These are phyloP conservation scores for Cordyceps cateniannulata DNA, from an alignment of 2,329 filamentous ascomycete genomes.

Conservation along the genomic window DNA sequence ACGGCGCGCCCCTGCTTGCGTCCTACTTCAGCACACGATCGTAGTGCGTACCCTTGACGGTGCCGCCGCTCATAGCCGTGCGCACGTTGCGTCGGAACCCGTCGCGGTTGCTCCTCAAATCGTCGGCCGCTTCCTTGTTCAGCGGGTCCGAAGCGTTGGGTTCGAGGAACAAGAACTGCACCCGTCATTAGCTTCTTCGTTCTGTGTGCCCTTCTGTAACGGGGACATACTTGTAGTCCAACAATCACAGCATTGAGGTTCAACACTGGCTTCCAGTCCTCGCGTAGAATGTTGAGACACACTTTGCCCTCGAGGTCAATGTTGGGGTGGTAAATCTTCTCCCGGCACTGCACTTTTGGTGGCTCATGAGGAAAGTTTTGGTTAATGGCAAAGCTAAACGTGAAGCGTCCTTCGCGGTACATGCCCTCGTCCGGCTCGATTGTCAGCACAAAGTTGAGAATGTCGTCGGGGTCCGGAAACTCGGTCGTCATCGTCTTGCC, in stretches of 20 bases:
- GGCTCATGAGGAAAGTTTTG: conserved; percentile 96
- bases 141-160: conserved; percentile 96
- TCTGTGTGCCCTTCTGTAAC: too few relatives aligned
- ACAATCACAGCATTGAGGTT: conserved; percentile 97
- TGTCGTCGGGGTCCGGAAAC: conserved; percentile 78
- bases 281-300: conserved; percentile 91
- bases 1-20: too few relatives aligned
- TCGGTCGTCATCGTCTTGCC: conserved; percentile 74
- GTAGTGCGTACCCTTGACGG: conserved; percentile 65
- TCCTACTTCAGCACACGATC: conserved; percentile 69
- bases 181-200: background rate
- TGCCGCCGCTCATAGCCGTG: conserved; percentile 73
- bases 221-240: conserved; percentile 73
- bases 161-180: conserved; percentile 89
- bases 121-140: conserved; percentile 96
- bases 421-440: conserved; percentile 80
- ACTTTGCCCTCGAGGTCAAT: conserved; percentile 98
- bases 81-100: conserved; percentile 88
- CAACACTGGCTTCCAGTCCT: conserved; percentile 98
- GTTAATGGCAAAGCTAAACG: conserved; percentile 87
- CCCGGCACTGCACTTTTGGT: conserved; percentile 91
- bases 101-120: conserved; percentile 78
- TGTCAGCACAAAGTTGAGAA: conserved; percentile 74
- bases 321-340: conserved; percentile 99
- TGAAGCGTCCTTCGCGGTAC: conserved; percentile 84